phyloP scores from a whole-genome alignment of 257 asterid genomes.

The Thymus quinquecostatus region DNA sequence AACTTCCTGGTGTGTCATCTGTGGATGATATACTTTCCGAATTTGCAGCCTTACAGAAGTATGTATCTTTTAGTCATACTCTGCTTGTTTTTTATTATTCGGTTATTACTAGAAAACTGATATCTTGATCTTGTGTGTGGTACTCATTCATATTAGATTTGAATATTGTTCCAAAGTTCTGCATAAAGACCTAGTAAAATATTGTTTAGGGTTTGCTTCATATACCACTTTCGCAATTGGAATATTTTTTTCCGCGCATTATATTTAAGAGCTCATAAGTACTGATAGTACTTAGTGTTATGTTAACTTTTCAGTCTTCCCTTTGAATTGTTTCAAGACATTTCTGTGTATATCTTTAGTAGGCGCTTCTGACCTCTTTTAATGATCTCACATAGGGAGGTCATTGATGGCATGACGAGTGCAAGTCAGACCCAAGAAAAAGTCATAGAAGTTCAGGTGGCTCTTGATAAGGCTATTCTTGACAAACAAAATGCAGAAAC shows the following conservation, averaged over 20 bases:
- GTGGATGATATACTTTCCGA: slow-evolving; percentile 74
- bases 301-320: slow-evolving; percentile 5
- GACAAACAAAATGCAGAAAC: slow-evolving; percentile 73
- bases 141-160: neutral
- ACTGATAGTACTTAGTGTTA: neutral
- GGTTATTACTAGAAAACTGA: slow-evolving; percentile 17
- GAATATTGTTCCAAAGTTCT: slow-evolving; percentile 22
- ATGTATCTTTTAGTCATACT: slow-evolving; percentile 29
- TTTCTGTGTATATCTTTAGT: slow-evolving; percentile 16
- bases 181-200: neutral
- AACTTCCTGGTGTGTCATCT: slow-evolving; percentile 84
- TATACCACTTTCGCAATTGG: slow-evolving; percentile 19
- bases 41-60: slow-evolving; percentile 85
- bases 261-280: slow-evolving; percentile 18
- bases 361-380: slow-evolving; percentile 31
- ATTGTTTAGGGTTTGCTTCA: slow-evolving; percentile 25
- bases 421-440: slow-evolving; percentile 69
- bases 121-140: slow-evolving; percentile 15
- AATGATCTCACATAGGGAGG: slow-evolving; percentile 61
- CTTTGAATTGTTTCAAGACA: slow-evolving; percentile 27
- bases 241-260: neutral
- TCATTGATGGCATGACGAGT: slow-evolving; percentile 75
- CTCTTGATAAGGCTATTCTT: slow-evolving; percentile 68
- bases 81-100: slow-evolving; percentile 25
- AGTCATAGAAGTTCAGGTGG: slow-evolving; percentile 72